Evolutionary conservation across 2,329 filamentous ascomycete species (phyloP).

Genomic region (Erysiphe neolycopersici): DNA sequence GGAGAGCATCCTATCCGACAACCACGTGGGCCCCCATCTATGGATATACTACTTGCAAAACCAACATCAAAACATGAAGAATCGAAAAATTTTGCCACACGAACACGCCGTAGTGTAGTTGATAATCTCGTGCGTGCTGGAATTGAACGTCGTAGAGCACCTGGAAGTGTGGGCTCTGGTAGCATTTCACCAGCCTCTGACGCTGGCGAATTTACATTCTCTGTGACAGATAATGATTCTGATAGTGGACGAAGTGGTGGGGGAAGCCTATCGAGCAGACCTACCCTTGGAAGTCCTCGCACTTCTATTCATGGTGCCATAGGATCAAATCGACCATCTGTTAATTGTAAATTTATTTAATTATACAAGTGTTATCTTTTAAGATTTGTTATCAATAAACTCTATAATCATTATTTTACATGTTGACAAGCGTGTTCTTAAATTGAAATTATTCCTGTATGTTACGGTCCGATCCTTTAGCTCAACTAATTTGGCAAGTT

Average conservation of each 20-base stretch:
- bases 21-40: slow-evolving; percentile 67
- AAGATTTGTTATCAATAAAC: too few relatives aligned
- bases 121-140: slow-evolving; percentile 79
- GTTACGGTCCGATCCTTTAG: too few relatives aligned
- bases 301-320: slow-evolving; percentile 64
- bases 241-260: slow-evolving; percentile 44
- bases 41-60: slow-evolving; percentile 74
- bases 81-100: slow-evolving; percentile 89
- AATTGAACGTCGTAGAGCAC: slow-evolving; percentile 51
- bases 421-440: too few relatives aligned
- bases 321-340: slow-evolving; percentile 54
- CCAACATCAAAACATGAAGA: slow-evolving; percentile 85
- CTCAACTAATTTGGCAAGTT: too few relatives aligned
- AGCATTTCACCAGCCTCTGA: slow-evolving; percentile 83
- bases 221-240: slow-evolving; percentile 45
- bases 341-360: too few relatives aligned
- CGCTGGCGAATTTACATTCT: slow-evolving; percentile 36
- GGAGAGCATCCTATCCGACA: slow-evolving; percentile 88
- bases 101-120: slow-evolving; percentile 74
- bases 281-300: slow-evolving; percentile 46
- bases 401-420: too few relatives aligned
- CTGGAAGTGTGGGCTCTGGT: slow-evolving; percentile 40
- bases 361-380: too few relatives aligned
- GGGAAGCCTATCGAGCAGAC: slow-evolving; percentile 46
- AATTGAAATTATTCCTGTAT: too few relatives aligned